A percentile compares a stretch with the other conserved stretches of the same genome.
Conservation (phyloP, 2,329 filamentous ascomycete genomes). For the Calonectria hongkongensis region DNA sequence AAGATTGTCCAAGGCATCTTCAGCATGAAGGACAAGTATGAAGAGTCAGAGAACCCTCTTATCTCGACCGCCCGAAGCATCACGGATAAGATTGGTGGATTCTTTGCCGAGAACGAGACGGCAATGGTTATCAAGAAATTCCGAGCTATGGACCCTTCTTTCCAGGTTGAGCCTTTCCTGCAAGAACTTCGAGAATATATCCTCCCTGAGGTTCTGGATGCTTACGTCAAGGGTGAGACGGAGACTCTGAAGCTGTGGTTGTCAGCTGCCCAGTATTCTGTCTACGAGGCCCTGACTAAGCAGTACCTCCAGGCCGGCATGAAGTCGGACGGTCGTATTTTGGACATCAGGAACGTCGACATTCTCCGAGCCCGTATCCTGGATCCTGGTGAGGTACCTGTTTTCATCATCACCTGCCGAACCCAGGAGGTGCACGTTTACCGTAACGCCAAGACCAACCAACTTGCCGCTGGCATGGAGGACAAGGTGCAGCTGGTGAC, state of each 20-base stretch:
- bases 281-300: slow-evolving; percentile 97
- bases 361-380: slow-evolving; percentile 87
- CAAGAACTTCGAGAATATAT: slow-evolving; percentile 98
- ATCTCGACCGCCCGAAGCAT: slow-evolving; percentile 95
- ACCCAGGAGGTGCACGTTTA: slow-evolving; percentile 99
- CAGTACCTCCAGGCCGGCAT: slow-evolving; percentile 96
- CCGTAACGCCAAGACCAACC: slow-evolving; percentile 89
- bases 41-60: slow-evolving; percentile 97
- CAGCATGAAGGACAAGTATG: slow-evolving; percentile 88
- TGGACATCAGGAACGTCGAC: slow-evolving; percentile 96
- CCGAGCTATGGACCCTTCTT: slow-evolving; percentile 93
- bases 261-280: slow-evolving; percentile 95
- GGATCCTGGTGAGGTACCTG: slow-evolving; percentile 90
- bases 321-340: slow-evolving; percentile 94
- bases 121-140: slow-evolving; percentile 99
- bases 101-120: slow-evolving; percentile 99
- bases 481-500: slow-evolving; percentile 99
- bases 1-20: slow-evolving; percentile 93
- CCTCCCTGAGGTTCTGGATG: slow-evolving; percentile 95
- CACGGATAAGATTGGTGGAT: slow-evolving; percentile 92
- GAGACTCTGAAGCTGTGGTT: slow-evolving; percentile 96
- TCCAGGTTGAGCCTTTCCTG: slow-evolving; percentile 96
- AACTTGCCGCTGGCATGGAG: slow-evolving; percentile 97
- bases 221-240: slow-evolving; percentile 96
- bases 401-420: slow-evolving; percentile 97